Evolutionary conservation across 441 rosid species (phyloP).

Genomic region (Adansonia grandidieri): DNA sequence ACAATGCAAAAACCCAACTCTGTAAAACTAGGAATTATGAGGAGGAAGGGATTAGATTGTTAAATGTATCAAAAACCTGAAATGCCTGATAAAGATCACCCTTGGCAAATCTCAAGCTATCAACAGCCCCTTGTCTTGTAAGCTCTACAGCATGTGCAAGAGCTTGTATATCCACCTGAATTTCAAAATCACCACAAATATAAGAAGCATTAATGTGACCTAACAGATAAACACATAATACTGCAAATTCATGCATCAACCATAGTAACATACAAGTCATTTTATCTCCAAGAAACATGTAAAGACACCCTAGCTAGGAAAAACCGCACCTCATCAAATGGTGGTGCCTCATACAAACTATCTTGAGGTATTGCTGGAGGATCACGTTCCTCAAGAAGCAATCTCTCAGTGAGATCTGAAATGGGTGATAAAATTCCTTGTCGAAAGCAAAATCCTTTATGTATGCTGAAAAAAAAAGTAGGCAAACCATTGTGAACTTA

Average conservation of each 20-base stretch:
- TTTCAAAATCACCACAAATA: conserved; percentile 27
- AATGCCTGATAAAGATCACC: conserved; percentile 93
- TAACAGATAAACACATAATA: background rate
- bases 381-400: conserved; percentile 87
- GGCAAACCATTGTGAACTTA: conserved; percentile 12
- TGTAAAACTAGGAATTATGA: background rate
- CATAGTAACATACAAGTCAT: conserved; percentile 3
- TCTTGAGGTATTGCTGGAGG: conserved; percentile 72
- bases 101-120: conserved; percentile 90
- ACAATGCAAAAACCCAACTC: background rate
- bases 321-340: conserved; percentile 82
- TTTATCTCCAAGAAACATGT: conserved; percentile 19
- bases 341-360: conserved; percentile 72
- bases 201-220: background rate
- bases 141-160: conserved; percentile 97
- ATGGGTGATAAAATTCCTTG: conserved; percentile 81
- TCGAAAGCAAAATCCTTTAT: conserved; percentile 74
- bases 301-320: conserved; percentile 16
- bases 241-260: conserved; percentile 23
- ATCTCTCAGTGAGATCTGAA: conserved; percentile 81
- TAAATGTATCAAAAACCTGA: conserved; percentile 54
- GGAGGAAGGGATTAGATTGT: background rate
- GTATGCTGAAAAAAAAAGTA: conserved; percentile 60
- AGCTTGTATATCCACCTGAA: conserved; percentile 93
- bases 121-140: conserved; percentile 94